Conservation (phyloP, 306 rosid genomes). For the Datisca glomerata region DNA sequence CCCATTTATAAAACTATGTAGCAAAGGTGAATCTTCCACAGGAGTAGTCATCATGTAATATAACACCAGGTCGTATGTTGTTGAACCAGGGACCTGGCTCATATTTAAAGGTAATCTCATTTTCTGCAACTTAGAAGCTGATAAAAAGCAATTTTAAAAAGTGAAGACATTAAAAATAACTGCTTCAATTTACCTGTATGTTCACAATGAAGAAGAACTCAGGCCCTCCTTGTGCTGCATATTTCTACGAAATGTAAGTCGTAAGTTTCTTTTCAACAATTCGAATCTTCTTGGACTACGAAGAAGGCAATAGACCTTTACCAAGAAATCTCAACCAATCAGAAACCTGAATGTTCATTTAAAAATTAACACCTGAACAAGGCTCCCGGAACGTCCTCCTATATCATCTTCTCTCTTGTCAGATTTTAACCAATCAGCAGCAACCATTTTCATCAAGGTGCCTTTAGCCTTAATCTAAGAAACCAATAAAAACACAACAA, state of each 20-base stretch:
- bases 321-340: neutral
- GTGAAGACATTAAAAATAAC: neutral
- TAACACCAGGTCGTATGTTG: slow-evolving; percentile 46
- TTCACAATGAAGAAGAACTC: slow-evolving; percentile 77
- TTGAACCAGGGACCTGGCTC: slow-evolving; percentile 55
- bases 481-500: neutral
- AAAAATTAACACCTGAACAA: slow-evolving; percentile 50
- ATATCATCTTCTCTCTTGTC: slow-evolving; percentile 58
- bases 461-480: slow-evolving; percentile 54
- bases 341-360: slow-evolving; percentile 1
- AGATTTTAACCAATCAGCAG: slow-evolving; percentile 73
- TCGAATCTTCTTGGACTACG: neutral
- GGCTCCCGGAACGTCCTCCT: slow-evolving; percentile 47
- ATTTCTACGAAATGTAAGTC: slow-evolving; percentile 28
- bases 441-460: slow-evolving; percentile 64
- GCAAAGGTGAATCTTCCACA: slow-evolving; percentile 50
- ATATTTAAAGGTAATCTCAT: slow-evolving; percentile 2
- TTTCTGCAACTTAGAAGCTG: too few relatives aligned
- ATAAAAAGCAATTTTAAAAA: neutral
- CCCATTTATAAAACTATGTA: slow-evolving; percentile 63
- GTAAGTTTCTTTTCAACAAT: neutral
- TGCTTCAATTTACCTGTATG: slow-evolving; percentile 42
- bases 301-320: too few relatives aligned
- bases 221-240: slow-evolving; percentile 47
- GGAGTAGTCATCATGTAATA: slow-evolving; percentile 72